phyloP scores from a whole-genome alignment of 1,284 basidiomycete genomes.

The Puccinia polysora region DNA sequence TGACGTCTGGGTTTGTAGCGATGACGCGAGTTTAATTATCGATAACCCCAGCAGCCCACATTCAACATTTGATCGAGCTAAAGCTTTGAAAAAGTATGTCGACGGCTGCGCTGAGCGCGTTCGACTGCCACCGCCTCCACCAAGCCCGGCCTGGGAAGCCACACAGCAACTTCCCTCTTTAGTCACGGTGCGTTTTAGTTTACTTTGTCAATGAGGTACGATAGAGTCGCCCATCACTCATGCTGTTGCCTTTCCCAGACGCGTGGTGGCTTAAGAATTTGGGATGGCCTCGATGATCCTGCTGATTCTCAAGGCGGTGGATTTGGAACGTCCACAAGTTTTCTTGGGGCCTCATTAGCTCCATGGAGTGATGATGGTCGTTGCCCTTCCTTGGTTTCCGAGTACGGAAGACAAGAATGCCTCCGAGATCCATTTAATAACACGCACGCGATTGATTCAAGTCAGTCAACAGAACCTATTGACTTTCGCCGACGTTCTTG shows the following conservation, averaged over 20 bases:
- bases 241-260: slow-evolving; percentile 1
- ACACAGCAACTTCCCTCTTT: slow-evolving; percentile 4
- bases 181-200: slow-evolving; percentile 20
- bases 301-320: neutral
- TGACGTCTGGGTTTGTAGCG: slow-evolving; percentile 27
- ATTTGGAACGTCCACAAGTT: slow-evolving; percentile 40
- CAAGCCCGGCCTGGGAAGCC: slow-evolving; percentile 13
- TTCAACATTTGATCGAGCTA: neutral
- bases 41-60: neutral
- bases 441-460: neutral
- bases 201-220: neutral
- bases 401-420: slow-evolving; percentile 5
- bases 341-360: slow-evolving; percentile 34
- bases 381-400: slow-evolving; percentile 9
- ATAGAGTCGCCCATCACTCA: neutral
- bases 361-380: slow-evolving; percentile 42
- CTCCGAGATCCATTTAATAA: neutral
- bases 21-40: neutral
- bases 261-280: slow-evolving; percentile 37
- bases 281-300: slow-evolving; percentile 31
- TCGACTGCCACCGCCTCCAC: slow-evolving; percentile 19
- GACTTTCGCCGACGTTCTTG: neutral
- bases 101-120: slow-evolving; percentile 27
- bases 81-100: slow-evolving; percentile 6
- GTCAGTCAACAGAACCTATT: neutral